Evolutionary conservation across 208 protist species (phyloP), one percentile per base, ranked within the genome.

Genomic region (Trypanosoma boissoni): DNA sequence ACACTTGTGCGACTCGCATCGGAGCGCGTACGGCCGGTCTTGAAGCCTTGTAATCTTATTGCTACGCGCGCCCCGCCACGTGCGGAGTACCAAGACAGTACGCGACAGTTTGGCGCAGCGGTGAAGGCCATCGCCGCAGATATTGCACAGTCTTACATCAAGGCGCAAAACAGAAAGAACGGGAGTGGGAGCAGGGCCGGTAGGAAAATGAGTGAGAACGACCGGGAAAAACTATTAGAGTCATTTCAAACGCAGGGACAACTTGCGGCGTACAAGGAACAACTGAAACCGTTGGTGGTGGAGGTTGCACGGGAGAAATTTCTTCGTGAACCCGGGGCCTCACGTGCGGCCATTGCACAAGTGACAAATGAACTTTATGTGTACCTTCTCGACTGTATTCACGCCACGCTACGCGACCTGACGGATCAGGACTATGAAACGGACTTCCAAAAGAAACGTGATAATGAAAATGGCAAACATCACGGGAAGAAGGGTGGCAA

Each of bases 301-400:
- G 64, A 61, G 37, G 62, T 93, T 23, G 81, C 81, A 23, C 70
- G 86, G 51, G 79, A 93, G 65, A 81, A 78, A 16, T 79, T 88
- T 58, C 31, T 70, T 12, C 50, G 49, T 32, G 59, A 72, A 20
- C 62, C 43, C 7, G 62, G 52, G 28, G 50, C 72, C 3, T 63
- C 78, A 9, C 64, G 73, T 6, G 53, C 72, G 53, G 75, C 74
- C 24, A 64, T 95, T 24, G 64, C 58, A 24, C 32, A 71, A 44
- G 48, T 92, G 44, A 83, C 72, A 64, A 97, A 92, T 71, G 85
- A 97, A 48, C 64, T 97, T 41, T 97, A 96, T 66, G 87, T 95
- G 8, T 90, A 89, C 54, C 72, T 97, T 24, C 71, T 92, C 16
- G 80, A 96, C 44, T 78, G 80, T 62, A 76, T 95, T 46, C 89